These are phyloP conservation scores for Penicillium janthinellum DNA, from an alignment of 2,329 filamentous ascomycete genomes.

Conservation along the genomic window DNA sequence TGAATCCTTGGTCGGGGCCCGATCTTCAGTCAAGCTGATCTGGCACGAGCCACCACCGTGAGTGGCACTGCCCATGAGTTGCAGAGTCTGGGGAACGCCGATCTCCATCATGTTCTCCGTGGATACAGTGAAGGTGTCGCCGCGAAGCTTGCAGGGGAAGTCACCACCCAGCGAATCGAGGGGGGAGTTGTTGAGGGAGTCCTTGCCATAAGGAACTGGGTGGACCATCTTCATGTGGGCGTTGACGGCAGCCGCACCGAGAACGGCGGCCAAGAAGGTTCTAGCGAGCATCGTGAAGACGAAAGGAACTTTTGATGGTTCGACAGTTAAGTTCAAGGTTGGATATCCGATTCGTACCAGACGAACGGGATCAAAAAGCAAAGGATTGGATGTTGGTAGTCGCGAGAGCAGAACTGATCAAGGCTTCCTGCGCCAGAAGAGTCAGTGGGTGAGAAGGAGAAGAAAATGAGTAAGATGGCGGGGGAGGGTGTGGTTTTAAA, in stretches of 20 bases:
- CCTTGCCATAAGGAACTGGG: constrained; percentile 64
- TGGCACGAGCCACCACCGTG: constrained; percentile 96
- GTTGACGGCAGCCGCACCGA: constrained; percentile 58
- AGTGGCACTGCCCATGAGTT: constrained; percentile 70
- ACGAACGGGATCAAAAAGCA: constrained; percentile 31
- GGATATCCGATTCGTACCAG: constrained; percentile 38
- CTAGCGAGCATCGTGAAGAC: constrained; percentile 35
- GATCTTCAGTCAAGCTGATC: constrained; percentile 79
- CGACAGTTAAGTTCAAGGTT: constrained; percentile 24
- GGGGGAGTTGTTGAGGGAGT: constrained; percentile 63
- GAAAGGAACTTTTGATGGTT: constrained; percentile 14
- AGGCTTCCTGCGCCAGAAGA: constrained; percentile 18
- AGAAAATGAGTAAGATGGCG: neutral
- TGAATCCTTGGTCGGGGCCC: constrained; percentile 65
- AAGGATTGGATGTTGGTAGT: constrained; percentile 28
- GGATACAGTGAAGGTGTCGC: constrained; percentile 43
- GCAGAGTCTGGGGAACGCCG: constrained; percentile 63
- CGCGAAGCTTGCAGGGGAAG: constrained; percentile 80
- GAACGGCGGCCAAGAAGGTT: constrained; percentile 44
- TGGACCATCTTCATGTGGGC: constrained; percentile 76
- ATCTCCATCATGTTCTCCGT: constrained; percentile 63
- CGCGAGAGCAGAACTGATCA: constrained; percentile 9
- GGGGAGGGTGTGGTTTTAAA: constrained; percentile 1
- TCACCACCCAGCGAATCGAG: constrained; percentile 62
- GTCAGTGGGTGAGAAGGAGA: constrained; percentile 14